Conservation (phyloP, 23 red algal genomes). For the Pyropia haitanensis region DNA sequence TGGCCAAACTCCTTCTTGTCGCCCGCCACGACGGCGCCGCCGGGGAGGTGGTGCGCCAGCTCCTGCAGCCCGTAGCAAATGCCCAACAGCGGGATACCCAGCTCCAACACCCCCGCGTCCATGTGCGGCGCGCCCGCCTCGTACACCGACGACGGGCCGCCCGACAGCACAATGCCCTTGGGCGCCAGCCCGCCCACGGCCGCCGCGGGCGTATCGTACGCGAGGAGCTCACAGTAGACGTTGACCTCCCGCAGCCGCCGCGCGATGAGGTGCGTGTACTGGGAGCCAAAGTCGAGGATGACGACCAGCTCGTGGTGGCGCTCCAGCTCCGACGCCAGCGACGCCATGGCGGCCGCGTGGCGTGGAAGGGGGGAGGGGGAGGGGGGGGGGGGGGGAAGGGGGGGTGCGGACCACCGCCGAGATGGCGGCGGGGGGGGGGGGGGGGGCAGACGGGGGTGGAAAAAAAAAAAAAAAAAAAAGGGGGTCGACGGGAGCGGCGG, state of each 20-base stretch:
- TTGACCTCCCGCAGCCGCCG: constrained; percentile 70
- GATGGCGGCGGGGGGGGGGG: too few species aligned
- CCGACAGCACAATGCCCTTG: constrained; percentile 70
- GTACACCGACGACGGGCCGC: constrained; percentile 94
- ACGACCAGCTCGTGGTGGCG: constrained; percentile 63
- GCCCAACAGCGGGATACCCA: constrained; percentile 80
- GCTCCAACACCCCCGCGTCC: constrained; percentile 37
- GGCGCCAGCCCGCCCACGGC: constrained; percentile 34
- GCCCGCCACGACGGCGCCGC: constrained; percentile 49
- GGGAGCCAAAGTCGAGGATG: constrained; percentile 93
- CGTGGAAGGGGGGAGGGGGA: too few species aligned
- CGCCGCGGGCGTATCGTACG: constrained; percentile 33
- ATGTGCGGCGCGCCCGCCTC: constrained; percentile 57
- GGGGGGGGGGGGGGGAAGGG: too few species aligned
- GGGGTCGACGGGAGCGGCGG: too few species aligned
- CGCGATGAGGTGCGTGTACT: constrained; percentile 94
- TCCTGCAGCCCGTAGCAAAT: constrained; percentile 99
- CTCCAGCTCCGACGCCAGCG: too few species aligned
- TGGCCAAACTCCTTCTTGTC: constrained; percentile 84
- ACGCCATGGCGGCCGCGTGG: too few species aligned
- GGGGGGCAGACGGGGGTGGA: too few species aligned
- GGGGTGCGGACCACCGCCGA: too few species aligned
- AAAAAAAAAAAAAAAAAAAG: too few species aligned
- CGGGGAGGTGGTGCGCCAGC: constrained; percentile 53
- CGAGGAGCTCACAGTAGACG: constrained; percentile 76